phyloP scores from a whole-genome alignment of 1,284 basidiomycete species.

The Salmacisia buchloeana region DNA sequence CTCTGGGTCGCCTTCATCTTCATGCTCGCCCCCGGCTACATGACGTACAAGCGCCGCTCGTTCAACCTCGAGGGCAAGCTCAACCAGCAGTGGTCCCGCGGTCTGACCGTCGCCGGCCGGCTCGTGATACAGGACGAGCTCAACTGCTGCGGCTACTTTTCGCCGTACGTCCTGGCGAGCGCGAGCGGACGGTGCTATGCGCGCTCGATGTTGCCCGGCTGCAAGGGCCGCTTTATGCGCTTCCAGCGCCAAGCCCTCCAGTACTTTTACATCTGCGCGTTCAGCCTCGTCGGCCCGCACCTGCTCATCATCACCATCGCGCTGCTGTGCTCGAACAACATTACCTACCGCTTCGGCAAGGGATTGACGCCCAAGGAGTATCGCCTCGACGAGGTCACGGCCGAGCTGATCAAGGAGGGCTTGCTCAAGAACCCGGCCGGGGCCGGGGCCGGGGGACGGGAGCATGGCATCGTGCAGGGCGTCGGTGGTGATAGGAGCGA shows the following conservation, averaged over 20 bases:
- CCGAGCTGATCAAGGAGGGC: constrained; percentile 3
- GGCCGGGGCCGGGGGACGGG: too few species aligned
- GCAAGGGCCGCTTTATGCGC: constrained; percentile 62
- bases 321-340: constrained; percentile 65
- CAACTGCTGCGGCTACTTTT: constrained; percentile 66
- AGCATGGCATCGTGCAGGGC: too few species aligned
- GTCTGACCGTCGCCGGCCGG: constrained; percentile 58
- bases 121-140: constrained; percentile 64
- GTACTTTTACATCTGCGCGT: constrained; percentile 61
- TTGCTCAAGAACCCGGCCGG: not conserved
- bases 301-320: constrained; percentile 62
- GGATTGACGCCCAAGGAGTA: constrained; percentile 71
- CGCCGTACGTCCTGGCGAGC: constrained; percentile 60
- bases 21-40: constrained; percentile 64
- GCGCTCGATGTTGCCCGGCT: constrained; percentile 62
- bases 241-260: constrained; percentile 61
- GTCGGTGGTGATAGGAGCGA: too few species aligned
- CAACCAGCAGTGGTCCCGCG: constrained; percentile 64
- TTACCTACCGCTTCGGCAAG: constrained; percentile 71
- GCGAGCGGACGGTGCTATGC: constrained; percentile 65
- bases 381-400: constrained; percentile 54
- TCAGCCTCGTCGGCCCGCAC: constrained; percentile 64
- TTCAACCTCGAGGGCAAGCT: constrained; percentile 71
- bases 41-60: constrained; percentile 62
- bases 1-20: constrained; percentile 65